These are phyloP conservation scores for Fusarium proliferatum DNA, from an alignment of 2,329 filamentous ascomycete species.

Conservation along the genomic window DNA sequence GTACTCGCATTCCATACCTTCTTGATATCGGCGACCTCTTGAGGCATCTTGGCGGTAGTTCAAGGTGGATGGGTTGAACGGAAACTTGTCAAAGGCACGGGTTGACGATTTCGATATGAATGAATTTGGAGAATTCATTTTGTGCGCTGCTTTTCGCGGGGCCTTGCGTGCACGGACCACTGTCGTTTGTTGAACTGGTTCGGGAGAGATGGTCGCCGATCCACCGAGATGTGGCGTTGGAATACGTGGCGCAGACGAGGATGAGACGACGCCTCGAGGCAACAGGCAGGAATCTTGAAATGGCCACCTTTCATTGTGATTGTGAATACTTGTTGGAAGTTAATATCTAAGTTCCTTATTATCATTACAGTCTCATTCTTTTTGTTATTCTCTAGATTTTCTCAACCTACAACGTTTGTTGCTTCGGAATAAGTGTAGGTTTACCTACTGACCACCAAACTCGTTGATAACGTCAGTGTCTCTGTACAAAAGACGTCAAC, in stretches of 20 bases:
- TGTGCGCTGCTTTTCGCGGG: constrained; percentile 48
- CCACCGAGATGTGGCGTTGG: constrained; percentile 34
- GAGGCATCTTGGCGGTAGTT: constrained; percentile 86
- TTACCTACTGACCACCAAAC: not conserved
- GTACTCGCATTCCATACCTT: constrained; percentile 61
- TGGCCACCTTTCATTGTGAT: constrained; percentile 40
- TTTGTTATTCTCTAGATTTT: not conserved
- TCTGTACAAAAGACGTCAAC: not conserved
- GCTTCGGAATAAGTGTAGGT: not conserved
- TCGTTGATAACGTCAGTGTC: not conserved
- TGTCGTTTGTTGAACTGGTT: not conserved
- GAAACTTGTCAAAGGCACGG: constrained; percentile 42
- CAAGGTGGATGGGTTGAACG: constrained; percentile 44
- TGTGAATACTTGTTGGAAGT: not conserved
- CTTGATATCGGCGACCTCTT: constrained; percentile 98
- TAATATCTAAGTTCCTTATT: not conserved
- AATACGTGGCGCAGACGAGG: constrained; percentile 30
- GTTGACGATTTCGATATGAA: constrained; percentile 43
- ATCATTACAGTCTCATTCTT: accelerated
- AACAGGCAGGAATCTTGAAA: constrained; percentile 14
- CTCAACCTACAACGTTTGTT: not conserved
- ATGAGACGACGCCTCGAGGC: not conserved
- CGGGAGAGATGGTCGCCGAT: constrained; percentile 39
- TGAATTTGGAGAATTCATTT: constrained; percentile 49
- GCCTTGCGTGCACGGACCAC: constrained; percentile 44